phyloP scores from a whole-genome alignment of 2,329 filamentous ascomycete genomes.

The Drechslera avenae region DNA sequence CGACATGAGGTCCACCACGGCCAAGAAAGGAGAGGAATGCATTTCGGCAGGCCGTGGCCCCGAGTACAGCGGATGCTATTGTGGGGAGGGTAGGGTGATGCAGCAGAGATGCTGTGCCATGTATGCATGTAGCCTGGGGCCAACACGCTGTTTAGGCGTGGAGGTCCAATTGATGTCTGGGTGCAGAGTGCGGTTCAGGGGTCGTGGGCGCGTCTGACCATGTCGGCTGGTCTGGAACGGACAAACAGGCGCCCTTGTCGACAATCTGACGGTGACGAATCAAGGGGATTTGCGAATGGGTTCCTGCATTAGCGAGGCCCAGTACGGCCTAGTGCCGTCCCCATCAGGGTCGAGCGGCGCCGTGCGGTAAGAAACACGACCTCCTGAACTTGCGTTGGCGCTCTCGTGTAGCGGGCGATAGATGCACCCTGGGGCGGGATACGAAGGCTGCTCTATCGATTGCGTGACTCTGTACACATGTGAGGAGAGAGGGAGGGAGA shows the following conservation, averaged over 20 bases:
- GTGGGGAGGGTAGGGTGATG: conserved; percentile 7
- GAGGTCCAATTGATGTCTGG: too few relatives aligned
- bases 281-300: conserved; percentile 11
- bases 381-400: conserved; percentile 21
- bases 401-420: conserved; percentile 11
- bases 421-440: conserved; percentile 15
- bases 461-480: conserved; percentile 3
- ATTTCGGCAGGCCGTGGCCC: conserved; percentile 9
- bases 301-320: conserved; percentile 29
- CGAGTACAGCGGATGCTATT: conserved; percentile 4
- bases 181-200: conserved; percentile 23
- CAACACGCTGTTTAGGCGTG: neutral
- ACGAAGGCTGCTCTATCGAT: conserved; percentile 14
- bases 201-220: conserved; percentile 25
- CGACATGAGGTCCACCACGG: conserved; percentile 18
- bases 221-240: conserved; percentile 20
- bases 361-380: conserved; percentile 30
- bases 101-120: neutral
- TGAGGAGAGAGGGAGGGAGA: conserved; percentile 1
- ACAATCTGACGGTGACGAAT: conserved; percentile 32
- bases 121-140: neutral
- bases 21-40: conserved; percentile 21
- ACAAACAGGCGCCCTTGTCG: conserved; percentile 18
- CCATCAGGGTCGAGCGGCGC: conserved; percentile 13
- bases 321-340: conserved; percentile 7